phyloP scores from a whole-genome alignment of 192 early-diverging fungal species.

The Radiomyces spectabilis region DNA sequence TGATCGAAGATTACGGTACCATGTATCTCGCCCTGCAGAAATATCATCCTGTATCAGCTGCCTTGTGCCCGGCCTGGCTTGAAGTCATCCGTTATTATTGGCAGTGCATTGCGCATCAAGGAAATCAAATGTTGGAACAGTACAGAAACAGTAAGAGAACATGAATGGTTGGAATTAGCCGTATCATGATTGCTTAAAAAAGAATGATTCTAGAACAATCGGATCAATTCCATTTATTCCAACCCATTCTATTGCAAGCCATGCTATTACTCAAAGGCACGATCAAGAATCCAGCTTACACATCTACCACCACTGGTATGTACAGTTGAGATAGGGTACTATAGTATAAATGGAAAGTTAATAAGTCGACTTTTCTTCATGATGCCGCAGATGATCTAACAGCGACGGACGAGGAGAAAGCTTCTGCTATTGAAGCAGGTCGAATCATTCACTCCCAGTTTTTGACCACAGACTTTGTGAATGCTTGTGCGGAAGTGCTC shows the following conservation, averaged over 20 bases:
- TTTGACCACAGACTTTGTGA: constrained; percentile 63
- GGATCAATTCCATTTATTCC: too few relatives aligned
- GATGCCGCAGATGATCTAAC: not conserved
- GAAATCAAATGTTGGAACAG: not conserved
- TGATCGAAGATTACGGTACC: constrained; percentile 57
- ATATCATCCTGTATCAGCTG: constrained; percentile 56
- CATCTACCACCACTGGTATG: too few relatives aligned
- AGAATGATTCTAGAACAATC: too few relatives aligned
- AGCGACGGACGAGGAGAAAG: constrained; percentile 39
- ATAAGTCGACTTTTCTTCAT: too few relatives aligned
- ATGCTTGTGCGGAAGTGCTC: constrained; percentile 57
- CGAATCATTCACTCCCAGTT: constrained; percentile 53
- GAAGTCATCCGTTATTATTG: constrained; percentile 74
- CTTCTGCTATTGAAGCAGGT: constrained; percentile 38
- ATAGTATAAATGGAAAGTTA: too few relatives aligned
- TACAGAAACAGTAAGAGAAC: constrained; percentile 1
- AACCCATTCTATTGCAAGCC: constrained; percentile 66
- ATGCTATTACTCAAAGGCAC: constrained; percentile 58
- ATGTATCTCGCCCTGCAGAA: constrained; percentile 70
- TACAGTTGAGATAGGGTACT: too few relatives aligned
- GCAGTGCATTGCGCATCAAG: constrained; percentile 25
- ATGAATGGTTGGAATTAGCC: too few relatives aligned
- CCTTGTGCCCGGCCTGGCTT: constrained; percentile 47
- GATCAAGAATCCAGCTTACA: constrained; percentile 51
- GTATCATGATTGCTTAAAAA: too few relatives aligned